phyloP scores from a whole-genome alignment of 2,329 filamentous ascomycete species.

The Coccinonectria pachysandricola region DNA sequence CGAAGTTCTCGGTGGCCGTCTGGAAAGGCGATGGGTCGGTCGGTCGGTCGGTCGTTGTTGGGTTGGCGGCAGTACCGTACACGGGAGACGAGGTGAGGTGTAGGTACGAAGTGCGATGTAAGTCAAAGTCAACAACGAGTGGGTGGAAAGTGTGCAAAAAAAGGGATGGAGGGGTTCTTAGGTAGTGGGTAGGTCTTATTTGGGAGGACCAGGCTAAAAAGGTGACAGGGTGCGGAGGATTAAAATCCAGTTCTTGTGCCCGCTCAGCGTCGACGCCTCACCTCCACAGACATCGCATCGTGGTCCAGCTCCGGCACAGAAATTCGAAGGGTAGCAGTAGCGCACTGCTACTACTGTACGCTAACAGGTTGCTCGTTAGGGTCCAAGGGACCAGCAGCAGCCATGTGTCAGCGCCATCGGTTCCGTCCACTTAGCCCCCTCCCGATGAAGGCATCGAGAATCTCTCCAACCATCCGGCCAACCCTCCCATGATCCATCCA shows the following conservation, averaged over 20 bases:
- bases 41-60: no score
- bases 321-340: constrained; percentile 1
- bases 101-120: no score
- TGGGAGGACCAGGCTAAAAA: constrained; percentile 13
- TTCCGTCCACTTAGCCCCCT: no score
- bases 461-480: no score
- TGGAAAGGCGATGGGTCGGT: constrained; percentile 15
- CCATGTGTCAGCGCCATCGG: no score
- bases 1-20: constrained; percentile 17
- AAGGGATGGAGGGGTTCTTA: constrained; percentile 21
- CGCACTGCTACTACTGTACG: not conserved
- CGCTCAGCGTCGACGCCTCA: constrained; percentile 14
- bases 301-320: constrained; percentile 8
- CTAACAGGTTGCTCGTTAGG: constrained; percentile 11
- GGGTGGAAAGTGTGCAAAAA: constrained; percentile 11
- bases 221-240: constrained; percentile 16
- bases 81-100: no score
- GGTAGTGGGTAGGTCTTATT: constrained; percentile 24
- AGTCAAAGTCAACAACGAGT: no score
- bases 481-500: constrained; percentile 16
- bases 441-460: no score
- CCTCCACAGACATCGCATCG: constrained; percentile 18
- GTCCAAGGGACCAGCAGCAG: constrained; percentile 4
- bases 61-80: no score
- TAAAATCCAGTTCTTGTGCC: constrained; percentile 14